These are phyloP conservation scores for Penicillium sp. DNA, from an alignment of 2,329 filamentous ascomycete species.

Conservation along the genomic window DNA sequence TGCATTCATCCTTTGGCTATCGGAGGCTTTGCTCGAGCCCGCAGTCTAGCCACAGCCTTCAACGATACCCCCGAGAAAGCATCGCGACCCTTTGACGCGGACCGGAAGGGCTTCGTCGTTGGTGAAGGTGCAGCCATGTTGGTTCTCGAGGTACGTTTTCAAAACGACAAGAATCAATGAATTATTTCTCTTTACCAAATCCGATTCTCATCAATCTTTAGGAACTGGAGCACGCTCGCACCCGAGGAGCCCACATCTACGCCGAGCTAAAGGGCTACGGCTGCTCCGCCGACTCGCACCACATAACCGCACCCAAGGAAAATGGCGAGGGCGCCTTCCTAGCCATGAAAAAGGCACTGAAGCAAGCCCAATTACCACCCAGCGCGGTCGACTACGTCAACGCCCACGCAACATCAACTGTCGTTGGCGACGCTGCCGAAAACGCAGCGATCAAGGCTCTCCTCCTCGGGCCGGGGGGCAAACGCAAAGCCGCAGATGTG, in stretches of 20 bases:
- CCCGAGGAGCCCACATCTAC: slow-evolving; percentile 77
- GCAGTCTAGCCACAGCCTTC: slow-evolving; percentile 79
- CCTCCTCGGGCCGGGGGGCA: slow-evolving; percentile 72
- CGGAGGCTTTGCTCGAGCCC: slow-evolving; percentile 84
- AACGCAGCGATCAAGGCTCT: slow-evolving; percentile 77
- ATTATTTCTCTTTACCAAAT: background rate
- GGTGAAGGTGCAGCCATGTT: slow-evolving; percentile 88
- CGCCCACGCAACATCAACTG: slow-evolving; percentile 88
- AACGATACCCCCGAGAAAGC: slow-evolving; percentile 71
- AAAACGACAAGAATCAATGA: background rate
- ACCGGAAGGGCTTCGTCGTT: slow-evolving; percentile 84
- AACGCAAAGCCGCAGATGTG: slow-evolving; percentile 61
- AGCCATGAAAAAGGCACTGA: slow-evolving; percentile 83
- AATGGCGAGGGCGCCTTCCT: slow-evolving; percentile 79
- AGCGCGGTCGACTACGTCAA: slow-evolving; percentile 85
- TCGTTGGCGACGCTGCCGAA: slow-evolving; percentile 84
- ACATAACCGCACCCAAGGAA: slow-evolving; percentile 86
- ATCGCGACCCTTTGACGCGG: slow-evolving; percentile 83
- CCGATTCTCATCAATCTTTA: slow-evolving; percentile 25
- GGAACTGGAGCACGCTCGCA: slow-evolving; percentile 83
- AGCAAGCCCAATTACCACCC: slow-evolving; percentile 69
- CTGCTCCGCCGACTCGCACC: slow-evolving; percentile 84
- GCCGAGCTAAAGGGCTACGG: slow-evolving; percentile 90
- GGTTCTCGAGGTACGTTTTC: slow-evolving; percentile 66
- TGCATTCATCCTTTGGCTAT: slow-evolving; percentile 95